Evolutionary conservation across 106 monocot genomes (phyloP), one percentile per base, ranked within the genome.

Genomic region (Amphibolis antarctica): DNA sequence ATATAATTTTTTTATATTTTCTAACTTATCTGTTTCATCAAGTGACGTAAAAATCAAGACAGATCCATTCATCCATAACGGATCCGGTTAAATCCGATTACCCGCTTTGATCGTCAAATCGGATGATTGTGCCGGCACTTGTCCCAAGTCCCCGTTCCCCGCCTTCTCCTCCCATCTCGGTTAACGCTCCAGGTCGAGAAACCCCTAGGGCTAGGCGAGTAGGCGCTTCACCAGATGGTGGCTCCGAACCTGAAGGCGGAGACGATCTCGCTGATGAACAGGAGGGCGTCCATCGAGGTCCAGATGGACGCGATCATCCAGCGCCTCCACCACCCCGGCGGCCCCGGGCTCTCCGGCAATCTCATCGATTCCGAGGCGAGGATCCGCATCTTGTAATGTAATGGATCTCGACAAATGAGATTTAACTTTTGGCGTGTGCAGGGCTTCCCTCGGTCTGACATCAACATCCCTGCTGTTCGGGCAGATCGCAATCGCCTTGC

Each of bases 361-460:
- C 96, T 96, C 53, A 74, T 90, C 12, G 96, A 96, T 36, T 58
- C 76, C 9, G 86, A 90, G 86, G 96, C 62, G 63, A 25, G 28
- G 7, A 19, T 19, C 17, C 58, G 7, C 54, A 23, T 23, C 27
- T 19, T 7, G 42, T 42, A 28, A 28, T 12, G 9, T 48, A 1
- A 36, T 69, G 15, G 28, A 42, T 31, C 46, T 5, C 43, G 20
- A 26, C n/a, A 12, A 55, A 23, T 13, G 45, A 0, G 9, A 59
- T 69, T 46, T 36, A 10, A 29, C n/a, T 55, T 29, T 3, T n/a
- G 2, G 36, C 45, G 26, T 28, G 23, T 60, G 42, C 69, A 80
- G 80, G 80, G 80, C 21, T 80, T 76, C 42, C 80, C 80, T 27
- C 63, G 80, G 29, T 6, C 71, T 0, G 80, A 80, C 54, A 72